phyloP scores from a whole-genome alignment of 768 basidiomycete genomes.

The Suillus tomentosus region DNA sequence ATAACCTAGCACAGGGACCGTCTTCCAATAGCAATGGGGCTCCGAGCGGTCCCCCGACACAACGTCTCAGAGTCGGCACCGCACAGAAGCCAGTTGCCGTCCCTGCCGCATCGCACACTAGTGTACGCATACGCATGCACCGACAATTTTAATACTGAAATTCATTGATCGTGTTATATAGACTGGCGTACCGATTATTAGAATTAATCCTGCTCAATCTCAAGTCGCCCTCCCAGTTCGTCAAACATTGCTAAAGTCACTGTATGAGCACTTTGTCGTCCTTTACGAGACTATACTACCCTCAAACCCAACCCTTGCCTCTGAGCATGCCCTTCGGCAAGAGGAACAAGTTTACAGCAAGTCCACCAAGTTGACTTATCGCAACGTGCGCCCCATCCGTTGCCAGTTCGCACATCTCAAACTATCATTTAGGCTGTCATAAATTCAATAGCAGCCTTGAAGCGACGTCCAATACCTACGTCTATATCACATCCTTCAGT shows the following conservation, averaged over 20 bases:
- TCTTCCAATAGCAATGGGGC: conserved; percentile 23
- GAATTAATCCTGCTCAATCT: conserved; percentile 69
- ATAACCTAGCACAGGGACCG: conserved; percentile 28
- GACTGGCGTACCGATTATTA: conserved; percentile 66
- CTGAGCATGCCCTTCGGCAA: conserved; percentile 79
- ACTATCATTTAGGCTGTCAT: conserved; percentile 47
- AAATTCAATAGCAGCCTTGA: conserved; percentile 50
- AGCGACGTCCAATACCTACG: conserved; percentile 56
- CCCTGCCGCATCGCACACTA: conserved; percentile 39
- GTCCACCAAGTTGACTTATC: conserved; percentile 78
- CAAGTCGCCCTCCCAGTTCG: conserved; percentile 71
- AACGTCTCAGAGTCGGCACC: conserved; percentile 58
- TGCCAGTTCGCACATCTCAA: conserved; percentile 15
- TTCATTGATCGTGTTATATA: conserved; percentile 24
- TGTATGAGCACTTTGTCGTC: conserved; percentile 72
- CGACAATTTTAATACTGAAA: not conserved
- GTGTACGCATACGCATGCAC: conserved; percentile 31
- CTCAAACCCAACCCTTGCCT: conserved; percentile 59
- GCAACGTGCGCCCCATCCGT: conserved; percentile 57
- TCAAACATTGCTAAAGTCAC: conserved; percentile 71
- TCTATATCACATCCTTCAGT: conserved; percentile 68
- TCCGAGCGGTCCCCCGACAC: conserved; percentile 56
- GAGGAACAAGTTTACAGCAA: conserved; percentile 79
- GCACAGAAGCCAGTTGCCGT: conserved; percentile 44
- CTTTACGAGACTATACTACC: conserved; percentile 63